Base-by-base conservation (phyloP, 768 basidiomycete genomes). In the Russula earlei region DNA sequence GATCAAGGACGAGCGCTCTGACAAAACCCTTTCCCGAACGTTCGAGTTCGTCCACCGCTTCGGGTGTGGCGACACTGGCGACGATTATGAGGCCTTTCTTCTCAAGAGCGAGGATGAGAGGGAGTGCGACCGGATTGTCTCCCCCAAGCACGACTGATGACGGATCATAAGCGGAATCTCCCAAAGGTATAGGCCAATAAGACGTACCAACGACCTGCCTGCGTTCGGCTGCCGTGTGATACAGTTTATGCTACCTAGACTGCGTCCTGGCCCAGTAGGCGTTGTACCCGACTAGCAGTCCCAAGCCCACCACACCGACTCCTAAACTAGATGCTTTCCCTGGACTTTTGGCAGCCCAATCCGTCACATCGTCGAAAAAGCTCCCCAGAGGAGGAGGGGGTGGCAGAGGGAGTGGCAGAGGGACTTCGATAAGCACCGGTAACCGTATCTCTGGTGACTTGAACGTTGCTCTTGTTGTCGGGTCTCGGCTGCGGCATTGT, bases 31-130 rank as follows among this genome's bases (percentile, higher is more conserved):
- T 75, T 24, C 81, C 79, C 58, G 74, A 72, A 36, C 71, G 73
- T 67, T 94, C 90, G 43, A 93, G 70, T 15, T 69, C n/a, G n/a
- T n/a, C n/a, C n/a, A n/a, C n/a, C n/a, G n/a, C n/a, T n/a, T n/a
- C n/a, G n/a, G n/a, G n/a, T 71, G 15, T 81, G 0, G 82, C 72
- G 17, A 91, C 91, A 58, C 86, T 92, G 4, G 83, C 75, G 59
- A 94, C 82, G 36, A 94, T 84, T 63, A 92, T 85, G 64, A 85
- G 93, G 0, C 88, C 91, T 58, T 82, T 79, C 64, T 74, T 76
- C 70, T 91, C 88, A 45, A 94, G 74, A 50, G 84, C 84, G 44
- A 78, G 64, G 51, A 92, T 82, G 40, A 93, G 69, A 9, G 87
- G 81, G n/a, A 82, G 73, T 7, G 81, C 89, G 49, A 83, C 72